Evolutionary conservation across 2,329 filamentous ascomycete genomes (phyloP), one percentile per base, ranked within the genome.

Genomic region (Calonectria pseudoreteaudii): DNA sequence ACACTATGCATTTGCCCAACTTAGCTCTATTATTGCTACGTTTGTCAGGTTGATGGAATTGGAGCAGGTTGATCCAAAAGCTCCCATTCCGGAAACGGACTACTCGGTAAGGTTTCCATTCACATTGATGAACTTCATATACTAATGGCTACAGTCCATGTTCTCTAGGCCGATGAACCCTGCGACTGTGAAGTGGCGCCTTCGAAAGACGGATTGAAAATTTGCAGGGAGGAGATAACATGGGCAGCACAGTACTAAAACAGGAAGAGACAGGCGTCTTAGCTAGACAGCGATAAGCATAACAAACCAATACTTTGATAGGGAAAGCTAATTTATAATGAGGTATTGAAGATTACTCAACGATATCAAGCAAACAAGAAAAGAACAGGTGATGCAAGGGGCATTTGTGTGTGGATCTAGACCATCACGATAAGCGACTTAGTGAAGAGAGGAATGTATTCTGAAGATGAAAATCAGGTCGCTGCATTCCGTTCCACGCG

Each of bases 1-100:
- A 88, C 95, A 98, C 81, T 98, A 98, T 83, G 96, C 96, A 73
- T 97, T 97, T 83, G 90, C 97, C 70, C 96, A 98, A 86, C 88
- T 98, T 74, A 93, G 95, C 81, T 95, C 95, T 20, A 97, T 98
- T 75, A 87, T 93, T 10, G 95, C 93, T 47, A 92, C 91, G 44
- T 87, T 96, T 75, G 93, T 98, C 53, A 90, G 95, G 52, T 82
- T 92, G 66, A 94, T 98, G 87, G 96, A 94, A 86, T 90, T 98
- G 8, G 78, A 79, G 6, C 74, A 79, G 14, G 73, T 79, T 28
- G 78, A 79, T 38, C 76, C 83, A 87, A 89, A 82, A 95, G 95
- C 80, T 82, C 92, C 13, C 90, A 93, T 80, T 91, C 94, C 38
- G 89, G 90, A 83, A 86, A 91, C 81, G 87, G 89, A 66, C 88